Base-by-base conservation (phyloP, 2,329 filamentous ascomycete species). In the Monosporascus ibericus region DNA sequence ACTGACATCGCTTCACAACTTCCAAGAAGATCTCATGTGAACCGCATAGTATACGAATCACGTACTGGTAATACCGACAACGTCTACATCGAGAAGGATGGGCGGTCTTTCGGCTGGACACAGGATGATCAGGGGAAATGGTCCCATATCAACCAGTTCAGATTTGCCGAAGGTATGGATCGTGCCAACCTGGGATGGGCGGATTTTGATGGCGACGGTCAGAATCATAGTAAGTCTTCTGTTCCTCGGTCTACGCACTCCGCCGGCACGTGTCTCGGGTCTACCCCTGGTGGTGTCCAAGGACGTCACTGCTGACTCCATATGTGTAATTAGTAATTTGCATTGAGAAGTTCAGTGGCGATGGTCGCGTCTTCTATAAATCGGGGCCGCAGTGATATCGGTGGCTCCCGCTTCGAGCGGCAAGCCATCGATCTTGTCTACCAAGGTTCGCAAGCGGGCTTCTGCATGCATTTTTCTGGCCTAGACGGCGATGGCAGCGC, bases 141-240 rank as follows among this genome's bases (percentile, higher is more conserved):
- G 46, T 56, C 47, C 39, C 27, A 57, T 51, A 57, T 61, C 14
- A 59, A 51, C n/a, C 65, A 68, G 58, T 56, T 69, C 52, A 70
- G 68, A 55, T 56, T 56, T 47, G 48, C 57, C 14, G 59, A 63
- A 39, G 58, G 49, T 25, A 59, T 58, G 14, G 70, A 72, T 47
- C 65, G 70, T 1, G 68, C 70, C 14, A 69, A 72, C 52, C 49
- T 70, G 11, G 63, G 65, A 8, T 75, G 59, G 38, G 67, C 65
- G 4, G 72, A 74, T 55, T 65, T 73, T 22, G 68, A 73, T 49
- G 68, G 70, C 14, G 68, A 71, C 42, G 68, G 68, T 17, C 55
- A 47, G 6, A 65, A 60, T 18, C 71, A 74, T 55, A 53, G 3
- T 30, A 14, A 30, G 27, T 14, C 27, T 11, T 30, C 27, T 30